These are phyloP conservation scores for Psilocybe cubensis DNA, from an alignment of 768 basidiomycete species.

Conservation along the genomic window DNA sequence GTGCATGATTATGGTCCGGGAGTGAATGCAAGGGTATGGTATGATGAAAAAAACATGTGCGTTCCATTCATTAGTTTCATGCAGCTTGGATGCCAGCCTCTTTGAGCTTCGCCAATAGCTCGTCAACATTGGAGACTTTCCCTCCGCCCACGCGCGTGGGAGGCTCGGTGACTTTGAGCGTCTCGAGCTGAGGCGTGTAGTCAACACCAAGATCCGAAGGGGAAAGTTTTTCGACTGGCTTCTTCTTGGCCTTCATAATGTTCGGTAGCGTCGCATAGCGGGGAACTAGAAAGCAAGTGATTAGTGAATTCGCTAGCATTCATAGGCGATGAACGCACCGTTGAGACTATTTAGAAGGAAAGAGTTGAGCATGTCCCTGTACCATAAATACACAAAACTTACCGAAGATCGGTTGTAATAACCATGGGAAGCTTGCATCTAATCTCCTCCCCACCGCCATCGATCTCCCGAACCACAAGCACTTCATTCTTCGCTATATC, in stretches of 20 bases:
- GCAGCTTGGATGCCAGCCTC: conserved; percentile 67
- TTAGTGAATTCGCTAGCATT: background rate
- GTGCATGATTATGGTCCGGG: background rate
- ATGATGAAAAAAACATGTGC: background rate
- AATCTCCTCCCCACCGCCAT: conserved; percentile 90
- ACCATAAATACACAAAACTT: conserved; percentile 28
- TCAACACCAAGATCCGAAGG: conserved; percentile 84
- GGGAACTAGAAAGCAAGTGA: conserved; percentile 82
- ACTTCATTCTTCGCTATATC: conserved; percentile 66
- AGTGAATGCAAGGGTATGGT: background rate
- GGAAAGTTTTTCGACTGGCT: conserved; percentile 84
- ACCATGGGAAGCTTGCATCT: conserved; percentile 80
- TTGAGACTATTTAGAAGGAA: conserved; percentile 57
- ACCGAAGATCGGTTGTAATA: conserved; percentile 93
- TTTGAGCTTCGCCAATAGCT: conserved; percentile 86
- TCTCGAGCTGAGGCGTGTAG: conserved; percentile 81
- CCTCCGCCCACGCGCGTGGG: conserved; percentile 89
- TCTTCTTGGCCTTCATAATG: conserved; percentile 99
- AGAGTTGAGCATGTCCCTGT: background rate
- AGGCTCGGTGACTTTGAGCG: conserved; percentile 87
- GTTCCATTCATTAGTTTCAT: background rate
- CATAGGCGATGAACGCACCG: conserved; percentile 44
- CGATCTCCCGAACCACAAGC: conserved; percentile 85
- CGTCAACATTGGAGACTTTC: conserved; percentile 91
- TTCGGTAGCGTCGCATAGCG: conserved; percentile 97